phyloP scores from a whole-genome alignment of 225 moss, liverwort and hornwort species.

The Sphagnum tenellum region DNA sequence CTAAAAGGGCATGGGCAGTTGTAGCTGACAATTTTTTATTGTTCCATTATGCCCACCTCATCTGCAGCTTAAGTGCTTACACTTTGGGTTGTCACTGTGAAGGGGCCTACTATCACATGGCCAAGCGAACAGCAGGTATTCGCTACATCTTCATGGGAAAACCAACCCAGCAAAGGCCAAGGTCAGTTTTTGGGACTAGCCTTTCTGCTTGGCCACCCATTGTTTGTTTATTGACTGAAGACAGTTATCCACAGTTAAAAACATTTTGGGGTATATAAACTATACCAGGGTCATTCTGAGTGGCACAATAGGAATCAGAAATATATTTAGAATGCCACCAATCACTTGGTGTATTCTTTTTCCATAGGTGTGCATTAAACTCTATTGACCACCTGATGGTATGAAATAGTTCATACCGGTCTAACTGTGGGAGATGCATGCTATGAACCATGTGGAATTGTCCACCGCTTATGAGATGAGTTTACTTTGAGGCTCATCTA shows the following conservation, averaged over 20 bases:
- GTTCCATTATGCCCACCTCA: too few species aligned
- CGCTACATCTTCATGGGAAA: slow-evolving; percentile 89
- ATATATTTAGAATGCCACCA: neutral
- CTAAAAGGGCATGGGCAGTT: too few species aligned
- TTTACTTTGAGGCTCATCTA: too few species aligned
- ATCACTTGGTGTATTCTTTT: neutral
- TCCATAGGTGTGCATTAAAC: neutral
- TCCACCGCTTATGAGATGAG: too few species aligned
- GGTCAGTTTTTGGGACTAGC: slow-evolving; percentile 20
- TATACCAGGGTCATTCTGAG: too few species aligned
- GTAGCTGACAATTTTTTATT: too few species aligned
- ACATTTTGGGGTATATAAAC: too few species aligned
- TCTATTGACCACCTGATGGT: neutral
- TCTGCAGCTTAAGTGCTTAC: too few species aligned
- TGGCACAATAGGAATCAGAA: neutral
- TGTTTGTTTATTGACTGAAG: too few species aligned
- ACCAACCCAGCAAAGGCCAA: slow-evolving; percentile 85
- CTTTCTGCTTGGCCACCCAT: too few species aligned
- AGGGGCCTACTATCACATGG: slow-evolving; percentile 92
- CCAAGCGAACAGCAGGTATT: slow-evolving; percentile 83
- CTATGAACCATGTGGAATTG: too few species aligned
- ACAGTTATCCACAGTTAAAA: too few species aligned
- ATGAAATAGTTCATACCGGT: neutral
- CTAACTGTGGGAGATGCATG: neutral
- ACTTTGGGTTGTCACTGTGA: slow-evolving; percentile 1